Evolutionary conservation across 192 early-diverging fungal species (phyloP), one percentile per base, ranked within the genome.

Genomic region (Coemansia sp.): DNA sequence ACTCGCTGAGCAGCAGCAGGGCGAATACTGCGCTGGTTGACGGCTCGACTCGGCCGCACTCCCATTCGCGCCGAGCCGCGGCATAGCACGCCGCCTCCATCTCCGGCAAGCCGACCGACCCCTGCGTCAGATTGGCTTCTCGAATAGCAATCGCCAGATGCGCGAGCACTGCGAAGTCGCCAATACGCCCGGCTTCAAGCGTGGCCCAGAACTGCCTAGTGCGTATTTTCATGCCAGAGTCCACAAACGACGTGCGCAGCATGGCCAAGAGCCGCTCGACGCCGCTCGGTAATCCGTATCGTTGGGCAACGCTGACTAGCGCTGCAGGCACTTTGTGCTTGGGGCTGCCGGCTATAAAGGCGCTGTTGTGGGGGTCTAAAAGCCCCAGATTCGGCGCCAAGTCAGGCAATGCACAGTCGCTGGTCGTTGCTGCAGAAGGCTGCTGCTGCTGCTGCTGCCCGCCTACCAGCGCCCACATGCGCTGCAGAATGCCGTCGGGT

Each of bases 91-190:
- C 57, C 6, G 48, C 12, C 44, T 73, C 79, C 31, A 72, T 2
- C n/a, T 41, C 37, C 15, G 59, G 45, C 12, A 37, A 32, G 4
- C 31, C 42, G 23, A 36, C 34, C 3, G 15, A 3, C 1, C 6
- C 23, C 42, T 37, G 46, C 10, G 67, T 64, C 14, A 66, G 65
- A 45, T 41, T 74, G 21, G 63, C 74, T 48, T 77, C 75, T 25
- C 64, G 69, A 19, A 61, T 63, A 3, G 78, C 70, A 9, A 81
- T 57, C 9, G 67, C 64, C 55, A 72, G 41, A 38, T 81, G 71
- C 62, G 79, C 79, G n/a, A 81, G 68, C 37, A 76, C 55, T 15
- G 66, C 79, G 70, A 81, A 81, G 74, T 81, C 79, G 64, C 70
- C 63, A 19, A 62, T 51, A 0, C 21, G 57, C 42, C 71, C 68